phyloP scores from a whole-genome alignment of 768 basidiomycete species.

The Asterophora parasitica region DNA sequence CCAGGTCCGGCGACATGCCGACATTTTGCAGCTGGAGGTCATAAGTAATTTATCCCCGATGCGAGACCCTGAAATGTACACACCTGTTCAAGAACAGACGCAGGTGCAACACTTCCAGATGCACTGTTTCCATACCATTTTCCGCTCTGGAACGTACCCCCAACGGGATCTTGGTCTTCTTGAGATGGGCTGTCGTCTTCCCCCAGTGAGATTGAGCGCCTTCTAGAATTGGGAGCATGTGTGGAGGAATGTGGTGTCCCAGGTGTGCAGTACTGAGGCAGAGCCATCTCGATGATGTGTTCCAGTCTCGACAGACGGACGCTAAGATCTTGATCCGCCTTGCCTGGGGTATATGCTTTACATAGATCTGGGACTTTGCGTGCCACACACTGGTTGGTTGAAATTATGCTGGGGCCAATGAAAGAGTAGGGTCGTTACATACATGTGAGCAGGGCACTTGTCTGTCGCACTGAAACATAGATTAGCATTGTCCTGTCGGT shows the following conservation, averaged over 20 bases:
- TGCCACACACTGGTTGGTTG: slow-evolving; percentile 57
- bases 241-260: slow-evolving; percentile 31
- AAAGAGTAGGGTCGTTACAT: slow-evolving; percentile 20
- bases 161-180: slow-evolving; percentile 73
- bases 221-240: slow-evolving; percentile 27
- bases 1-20: slow-evolving; percentile 12
- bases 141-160: slow-evolving; percentile 77
- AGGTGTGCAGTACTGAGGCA: slow-evolving; percentile 66
- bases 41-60: not conserved
- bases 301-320: slow-evolving; percentile 72
- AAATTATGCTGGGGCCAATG: slow-evolving; percentile 11
- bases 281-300: slow-evolving; percentile 72
- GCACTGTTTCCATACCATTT: slow-evolving; percentile 85
- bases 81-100: slow-evolving; percentile 77
- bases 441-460: slow-evolving; percentile 85
- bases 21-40: slow-evolving; percentile 25
- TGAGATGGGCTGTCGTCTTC: slow-evolving; percentile 73
- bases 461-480: slow-evolving; percentile 73
- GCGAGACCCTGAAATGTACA: slow-evolving; percentile 5
- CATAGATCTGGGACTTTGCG: slow-evolving; percentile 86
- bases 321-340: slow-evolving; percentile 76
- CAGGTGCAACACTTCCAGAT: slow-evolving; percentile 77
- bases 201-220: slow-evolving; percentile 44
- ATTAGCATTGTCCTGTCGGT: slow-evolving; percentile 10
- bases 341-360: slow-evolving; percentile 85